Evolutionary conservation across 2,329 filamentous ascomycete genomes (phyloP), one percentile per base, ranked within the genome.

Genomic region (Tolypocladium album): DNA sequence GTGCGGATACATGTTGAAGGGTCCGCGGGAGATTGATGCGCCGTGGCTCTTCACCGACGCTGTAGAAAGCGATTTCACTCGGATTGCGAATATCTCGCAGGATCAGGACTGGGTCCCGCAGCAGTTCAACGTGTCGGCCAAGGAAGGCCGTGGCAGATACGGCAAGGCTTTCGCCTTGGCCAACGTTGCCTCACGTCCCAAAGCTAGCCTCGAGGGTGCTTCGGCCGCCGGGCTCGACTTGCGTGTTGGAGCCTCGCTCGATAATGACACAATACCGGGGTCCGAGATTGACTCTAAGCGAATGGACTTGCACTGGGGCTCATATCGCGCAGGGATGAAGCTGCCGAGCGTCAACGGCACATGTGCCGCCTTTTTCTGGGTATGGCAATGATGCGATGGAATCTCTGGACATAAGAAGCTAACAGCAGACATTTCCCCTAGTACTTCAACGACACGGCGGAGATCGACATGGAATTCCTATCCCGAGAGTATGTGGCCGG

Each of bases 391-490:
- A 56, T 24, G 2, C 38, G 22, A 53, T 17, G n/a, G 13, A 27
- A 27, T 15, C 13, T 12, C 17, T 27, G 2, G 38, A 31, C 8
- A 20, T 22, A 36, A 8, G 58, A 17, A 24, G 47, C 58, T 59
- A 55, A 62, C 45, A 39, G 7, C 53, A 34, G 34, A 11, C 43
- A 34, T 20, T 40, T 55, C 45, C 62, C 1, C 42, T 12, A 90
- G 88, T 92, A 90, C 71, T 84, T 83, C 74, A 90, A 91, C 71
- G 85, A 92, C 71, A 88, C 87, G 1, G 86, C 89, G 68, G 89
- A 92, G 67, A 90, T 92, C 66, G 89, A 92, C 69, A 85, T 92
- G 74, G 89, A 93, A 65, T 89, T 92, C 68, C 79, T 92, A 2
- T 89, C 88, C 1, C 77, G 77, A 27, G 79, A 90, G 63, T 89